Percentiles rank a stretch among this genome's conserved stretches.
These are phyloP conservation scores for Symbiodinium natans DNA, from an alignment of 73 alveolate species.

Conservation along the genomic window DNA sequence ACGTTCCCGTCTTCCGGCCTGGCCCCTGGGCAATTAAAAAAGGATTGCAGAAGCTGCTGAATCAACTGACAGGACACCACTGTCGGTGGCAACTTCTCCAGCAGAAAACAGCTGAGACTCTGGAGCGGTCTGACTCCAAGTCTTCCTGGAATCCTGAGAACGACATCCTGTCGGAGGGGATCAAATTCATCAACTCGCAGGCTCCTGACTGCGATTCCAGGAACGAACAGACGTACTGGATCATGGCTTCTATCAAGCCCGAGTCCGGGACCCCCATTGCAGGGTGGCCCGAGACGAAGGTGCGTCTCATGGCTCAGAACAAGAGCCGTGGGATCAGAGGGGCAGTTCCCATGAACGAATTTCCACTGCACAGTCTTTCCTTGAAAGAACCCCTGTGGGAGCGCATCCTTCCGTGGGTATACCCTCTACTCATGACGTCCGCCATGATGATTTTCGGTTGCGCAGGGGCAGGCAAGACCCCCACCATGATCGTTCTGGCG, in stretches of 20 bases:
- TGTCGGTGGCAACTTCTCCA: not conserved
- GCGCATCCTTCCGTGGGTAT: not conserved
- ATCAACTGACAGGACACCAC: not conserved
- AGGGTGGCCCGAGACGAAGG: constrained; percentile 23
- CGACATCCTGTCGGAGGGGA: not conserved
- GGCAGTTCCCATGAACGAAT: not conserved
- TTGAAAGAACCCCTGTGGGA: not conserved
- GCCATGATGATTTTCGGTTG: constrained; percentile 22
- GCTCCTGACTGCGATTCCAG: constrained; percentile 28
- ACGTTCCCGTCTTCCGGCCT: not conserved
- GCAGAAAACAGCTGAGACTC: not conserved
- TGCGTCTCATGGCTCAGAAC: constrained; percentile 20
- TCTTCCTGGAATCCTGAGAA: not conserved
- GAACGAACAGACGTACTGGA: constrained; percentile 23
- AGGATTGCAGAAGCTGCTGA: not conserved
- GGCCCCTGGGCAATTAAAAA: not conserved
- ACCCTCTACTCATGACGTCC: constrained; percentile 18
- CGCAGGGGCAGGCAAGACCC: constrained; percentile 11
- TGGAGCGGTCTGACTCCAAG: not conserved
- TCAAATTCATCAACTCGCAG: not conserved
- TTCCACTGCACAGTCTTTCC: not conserved
- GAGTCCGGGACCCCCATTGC: constrained; percentile 20
- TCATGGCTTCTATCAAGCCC: constrained; percentile 1
- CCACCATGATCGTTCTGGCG: not conserved
- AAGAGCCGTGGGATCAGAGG: constrained; percentile 17